These are phyloP conservation scores for Dactylellina drechsleri DNA, from an alignment of 2,329 filamentous ascomycete species.

Conservation along the genomic window DNA sequence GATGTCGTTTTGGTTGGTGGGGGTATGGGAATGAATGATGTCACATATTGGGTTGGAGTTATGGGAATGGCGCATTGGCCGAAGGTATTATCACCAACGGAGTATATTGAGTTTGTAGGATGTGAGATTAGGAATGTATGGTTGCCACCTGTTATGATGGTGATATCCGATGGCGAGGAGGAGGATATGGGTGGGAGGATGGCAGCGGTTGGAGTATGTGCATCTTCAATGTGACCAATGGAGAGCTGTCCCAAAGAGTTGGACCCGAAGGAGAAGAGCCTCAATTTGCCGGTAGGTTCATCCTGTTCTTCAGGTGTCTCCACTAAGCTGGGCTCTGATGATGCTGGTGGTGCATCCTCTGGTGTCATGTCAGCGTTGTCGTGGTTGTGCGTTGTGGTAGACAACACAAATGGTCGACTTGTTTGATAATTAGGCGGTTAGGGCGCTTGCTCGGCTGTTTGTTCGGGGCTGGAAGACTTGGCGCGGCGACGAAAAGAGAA, in stretches of 20 bases:
- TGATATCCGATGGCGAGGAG: conserved; percentile 54
- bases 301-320: not conserved
- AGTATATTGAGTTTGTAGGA: conserved; percentile 66
- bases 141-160: conserved; percentile 77
- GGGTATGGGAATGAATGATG: conserved; percentile 30
- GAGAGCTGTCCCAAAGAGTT: conserved; percentile 68
- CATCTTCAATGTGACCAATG: conserved; percentile 63
- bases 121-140: conserved; percentile 79
- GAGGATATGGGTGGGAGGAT: conserved; percentile 59
- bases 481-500: conserved; percentile 5
- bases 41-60: not conserved
- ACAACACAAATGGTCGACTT: conserved; percentile 18
- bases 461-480: conserved; percentile 5
- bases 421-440: conserved; percentile 37
- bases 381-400: conserved; percentile 13
- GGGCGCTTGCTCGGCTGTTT: conserved; percentile 28
- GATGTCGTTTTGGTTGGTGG: conserved; percentile 9
- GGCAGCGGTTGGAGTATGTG: conserved; percentile 59
- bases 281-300: conserved; percentile 9
- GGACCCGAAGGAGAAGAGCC: conserved; percentile 66
- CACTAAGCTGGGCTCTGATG: conserved; percentile 1
- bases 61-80: conserved; percentile 62
- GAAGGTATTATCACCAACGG: conserved; percentile 71
- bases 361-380: conserved; percentile 7
- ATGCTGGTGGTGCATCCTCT: not conserved